phyloP scores from a whole-genome alignment of 2,329 filamentous ascomycete species.

The Fonsecaea nubica region DNA sequence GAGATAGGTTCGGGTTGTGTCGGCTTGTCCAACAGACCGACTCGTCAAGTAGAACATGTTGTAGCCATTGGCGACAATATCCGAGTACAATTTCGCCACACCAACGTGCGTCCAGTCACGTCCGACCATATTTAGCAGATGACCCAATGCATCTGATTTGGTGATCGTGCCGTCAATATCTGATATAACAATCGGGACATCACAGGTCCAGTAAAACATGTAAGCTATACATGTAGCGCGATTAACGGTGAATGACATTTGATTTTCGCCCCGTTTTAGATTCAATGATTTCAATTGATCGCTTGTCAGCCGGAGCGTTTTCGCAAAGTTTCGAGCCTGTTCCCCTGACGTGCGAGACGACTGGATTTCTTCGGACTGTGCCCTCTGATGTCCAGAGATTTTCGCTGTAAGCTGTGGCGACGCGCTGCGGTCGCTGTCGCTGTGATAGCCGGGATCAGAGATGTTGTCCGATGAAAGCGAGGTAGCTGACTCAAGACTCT shows the following conservation, averaged over 20 bases:
- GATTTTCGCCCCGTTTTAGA: slow-evolving; percentile 84
- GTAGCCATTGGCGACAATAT: slow-evolving; percentile 94
- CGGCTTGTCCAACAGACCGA: slow-evolving; percentile 89
- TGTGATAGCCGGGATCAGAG: slow-evolving; percentile 94
- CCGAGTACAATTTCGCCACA: slow-evolving; percentile 95
- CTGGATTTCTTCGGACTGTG: slow-evolving; percentile 69
- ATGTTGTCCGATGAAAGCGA: slow-evolving; percentile 72
- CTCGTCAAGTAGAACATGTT: slow-evolving; percentile 98
- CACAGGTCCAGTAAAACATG: slow-evolving; percentile 93
- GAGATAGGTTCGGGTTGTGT: slow-evolving; percentile 86
- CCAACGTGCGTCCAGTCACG: slow-evolving; percentile 97
- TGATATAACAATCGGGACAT: slow-evolving; percentile 93
- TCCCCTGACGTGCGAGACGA: slow-evolving; percentile 62
- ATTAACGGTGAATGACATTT: slow-evolving; percentile 96
- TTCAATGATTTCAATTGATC: slow-evolving; percentile 88
- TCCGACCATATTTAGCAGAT: slow-evolving; percentile 95
- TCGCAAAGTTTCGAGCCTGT: slow-evolving; percentile 87
- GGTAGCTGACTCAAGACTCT: slow-evolving; percentile 58
- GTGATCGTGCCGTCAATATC: slow-evolving; percentile 99
- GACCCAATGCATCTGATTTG: slow-evolving; percentile 92
- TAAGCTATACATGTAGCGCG: slow-evolving; percentile 87
- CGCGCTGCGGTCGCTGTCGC: slow-evolving; percentile 72
- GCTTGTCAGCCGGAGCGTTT: slow-evolving; percentile 92
- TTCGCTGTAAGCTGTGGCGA: slow-evolving; percentile 68
- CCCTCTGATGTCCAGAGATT: slow-evolving; percentile 55